Percentiles rank a stretch among this genome's conserved stretches.
Conservation (phyloP, 306 rosid species). For the Lagenaria siceraria region DNA sequence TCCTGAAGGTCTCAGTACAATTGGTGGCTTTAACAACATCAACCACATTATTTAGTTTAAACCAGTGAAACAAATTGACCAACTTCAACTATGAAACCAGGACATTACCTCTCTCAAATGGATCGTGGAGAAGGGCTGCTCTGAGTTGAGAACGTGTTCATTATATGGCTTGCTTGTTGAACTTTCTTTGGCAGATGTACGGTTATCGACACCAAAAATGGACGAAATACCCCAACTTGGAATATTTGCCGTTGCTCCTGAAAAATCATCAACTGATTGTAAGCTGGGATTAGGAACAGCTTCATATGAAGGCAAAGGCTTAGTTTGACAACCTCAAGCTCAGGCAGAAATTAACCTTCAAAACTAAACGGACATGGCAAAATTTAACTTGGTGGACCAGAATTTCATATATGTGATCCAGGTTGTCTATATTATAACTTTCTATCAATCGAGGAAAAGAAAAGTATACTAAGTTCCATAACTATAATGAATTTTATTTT, state of each 20-base stretch:
- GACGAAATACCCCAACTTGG: conserved; percentile 26
- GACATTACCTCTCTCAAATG: conserved; percentile 28
- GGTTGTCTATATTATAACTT: neutral
- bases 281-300: neutral
- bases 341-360: neutral
- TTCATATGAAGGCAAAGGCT: neutral
- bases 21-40: conserved; percentile 26
- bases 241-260: neutral
- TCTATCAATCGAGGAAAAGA: neutral
- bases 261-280: neutral
- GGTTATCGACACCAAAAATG: conserved; percentile 16
- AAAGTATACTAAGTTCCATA: neutral
- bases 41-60: neutral
- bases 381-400: neutral
- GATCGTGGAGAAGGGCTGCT: conserved; percentile 20
- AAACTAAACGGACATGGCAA: neutral
- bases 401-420: neutral
- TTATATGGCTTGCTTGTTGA: conserved; percentile 6
- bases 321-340: neutral
- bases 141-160: conserved; percentile 15
- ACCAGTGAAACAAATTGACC: neutral
- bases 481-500: neutral
- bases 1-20: conserved; percentile 31
- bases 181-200: conserved; percentile 10
- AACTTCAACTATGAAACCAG: neutral